A percentile compares a stretch with the other conserved stretches of the same genome.
Evolutionary conservation across 2,329 filamentous ascomycete genomes (phyloP).

Genomic region (Dothistroma septosporum): DNA sequence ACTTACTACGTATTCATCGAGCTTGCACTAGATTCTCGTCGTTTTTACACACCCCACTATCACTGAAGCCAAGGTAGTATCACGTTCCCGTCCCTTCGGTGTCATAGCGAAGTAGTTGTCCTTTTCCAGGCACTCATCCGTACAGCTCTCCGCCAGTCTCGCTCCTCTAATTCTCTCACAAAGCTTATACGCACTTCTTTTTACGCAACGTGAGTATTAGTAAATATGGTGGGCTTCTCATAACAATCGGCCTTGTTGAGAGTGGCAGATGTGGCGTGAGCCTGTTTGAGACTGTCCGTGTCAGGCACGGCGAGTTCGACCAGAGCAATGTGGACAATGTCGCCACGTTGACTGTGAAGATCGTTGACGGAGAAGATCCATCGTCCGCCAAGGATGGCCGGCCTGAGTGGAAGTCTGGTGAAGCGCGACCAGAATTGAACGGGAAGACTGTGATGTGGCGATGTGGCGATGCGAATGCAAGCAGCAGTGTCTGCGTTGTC

Average conservation of each 20-base stretch:
- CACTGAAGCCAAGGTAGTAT: not conserved
- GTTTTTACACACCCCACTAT: not conserved
- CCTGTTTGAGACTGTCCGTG: constrained; percentile 26
- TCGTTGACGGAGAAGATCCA: constrained; percentile 1
- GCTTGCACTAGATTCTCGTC: not conserved
- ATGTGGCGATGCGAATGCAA: constrained; percentile 34
- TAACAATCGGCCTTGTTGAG: constrained; percentile 33
- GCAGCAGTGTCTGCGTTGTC: not conserved
- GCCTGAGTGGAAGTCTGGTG: constrained; percentile 10
- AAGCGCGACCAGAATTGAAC: constrained; percentile 34
- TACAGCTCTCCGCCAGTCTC: constrained; percentile 23
- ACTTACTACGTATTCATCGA: not conserved
- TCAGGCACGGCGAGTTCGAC: constrained; percentile 46
- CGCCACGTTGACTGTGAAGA: constrained; percentile 40
- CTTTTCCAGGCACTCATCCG: constrained; percentile 27
- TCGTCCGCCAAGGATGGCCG: constrained; percentile 3
- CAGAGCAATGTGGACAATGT: constrained; percentile 45
- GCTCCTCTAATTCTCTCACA: constrained; percentile 23
- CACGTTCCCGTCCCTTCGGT: constrained; percentile 15
- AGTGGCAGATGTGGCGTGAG: constrained; percentile 25
- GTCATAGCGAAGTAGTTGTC: constrained; percentile 31
- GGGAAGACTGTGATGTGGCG: constrained; percentile 34
- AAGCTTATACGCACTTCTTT: constrained; percentile 32
- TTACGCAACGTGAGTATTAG: constrained; percentile 28
- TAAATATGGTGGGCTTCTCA: constrained; percentile 10